Base-by-base conservation (phyloP, 495 filamentous ascomycete genomes). In the Zalerion maritima region DNA sequence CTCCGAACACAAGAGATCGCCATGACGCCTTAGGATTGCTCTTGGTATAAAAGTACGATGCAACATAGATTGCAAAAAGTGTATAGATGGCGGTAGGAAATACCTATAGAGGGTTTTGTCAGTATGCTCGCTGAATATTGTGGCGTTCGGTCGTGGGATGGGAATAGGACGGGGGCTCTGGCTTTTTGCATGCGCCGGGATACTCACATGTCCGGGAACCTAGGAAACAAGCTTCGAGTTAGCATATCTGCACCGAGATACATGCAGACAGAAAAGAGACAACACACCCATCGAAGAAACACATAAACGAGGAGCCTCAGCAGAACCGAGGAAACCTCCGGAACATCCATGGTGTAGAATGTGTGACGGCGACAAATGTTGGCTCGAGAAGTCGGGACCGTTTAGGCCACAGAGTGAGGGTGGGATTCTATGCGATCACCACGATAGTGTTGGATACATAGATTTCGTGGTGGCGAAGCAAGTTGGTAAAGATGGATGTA, bases 211-310 rank as follows among this genome's bases (percentile, higher is more conserved):
- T 24, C 69, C 72, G 7, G 75, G 75, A 31, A 78, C 73, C 74
- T 79, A 31, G 16, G 35, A 39, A 28, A 14, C 1, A 23, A 22
- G 20, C 2, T 4, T 1, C 22, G 18, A 18, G 27, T 50, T 32
- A 52, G 42, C 21, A 32, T 29, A 1, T 26, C 3, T 8, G 14
- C 8, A 14, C 16, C 17, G 5, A 33, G n/a, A 10, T 10, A 13
- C 35, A 7, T 24, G 14, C 6, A 12, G 14, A 18, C 20, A 34
- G 6, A 24, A 25, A 17, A 16, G 22, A 12, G 17, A 24, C 9
- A 29, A 50, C 60, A 39, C 62, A 92, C 84, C 84, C 83, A 94
- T 73, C 89, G 64, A 14, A 94, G 56, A 47, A 94, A 94, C 33
- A 85, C 40, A 45, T 77, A 89, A 31, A 67, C 58, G 8, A 61